These are phyloP conservation scores for Alnus glutinosa DNA, from an alignment of 306 rosid species.

Conservation along the genomic window DNA sequence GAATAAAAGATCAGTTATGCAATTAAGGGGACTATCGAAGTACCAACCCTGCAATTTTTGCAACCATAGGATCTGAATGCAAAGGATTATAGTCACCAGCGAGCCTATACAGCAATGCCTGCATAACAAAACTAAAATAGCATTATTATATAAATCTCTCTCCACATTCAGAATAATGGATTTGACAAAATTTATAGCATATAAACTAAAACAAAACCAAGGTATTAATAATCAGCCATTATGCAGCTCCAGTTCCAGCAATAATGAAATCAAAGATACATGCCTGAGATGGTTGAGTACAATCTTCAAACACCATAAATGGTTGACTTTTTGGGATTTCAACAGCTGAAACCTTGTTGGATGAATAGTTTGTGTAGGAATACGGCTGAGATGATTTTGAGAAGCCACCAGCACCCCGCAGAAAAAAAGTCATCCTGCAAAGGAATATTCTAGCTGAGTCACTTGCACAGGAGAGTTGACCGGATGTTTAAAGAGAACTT, in stretches of 20 bases:
- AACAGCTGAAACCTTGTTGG: conserved; percentile 45
- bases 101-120: conserved; percentile 90
- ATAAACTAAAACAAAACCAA: background rate
- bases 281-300: conserved; percentile 83
- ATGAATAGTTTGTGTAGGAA: conserved; percentile 75
- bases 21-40: conserved; percentile 31
- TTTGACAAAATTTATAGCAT: background rate
- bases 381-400: conserved; percentile 75
- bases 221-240: background rate
- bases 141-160: background rate
- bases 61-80: conserved; percentile 86
- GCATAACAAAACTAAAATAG: conserved; percentile 35
- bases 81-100: conserved; percentile 93
- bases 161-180: background rate
- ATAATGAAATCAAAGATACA: conserved; percentile 26
- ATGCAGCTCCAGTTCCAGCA: conserved; percentile 19
- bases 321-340: conserved; percentile 75
- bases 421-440: conserved; percentile 66
- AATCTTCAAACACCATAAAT: conserved; percentile 68
- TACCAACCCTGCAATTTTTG: conserved; percentile 88
- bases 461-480: conserved; percentile 24
- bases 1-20: background rate
- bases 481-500: conserved; percentile 27
- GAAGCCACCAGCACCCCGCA: conserved; percentile 99
- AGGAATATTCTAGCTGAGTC: conserved; percentile 32